Conservation (phyloP, 805 yeast genomes). For the Dipodascopsis tothii region DNA sequence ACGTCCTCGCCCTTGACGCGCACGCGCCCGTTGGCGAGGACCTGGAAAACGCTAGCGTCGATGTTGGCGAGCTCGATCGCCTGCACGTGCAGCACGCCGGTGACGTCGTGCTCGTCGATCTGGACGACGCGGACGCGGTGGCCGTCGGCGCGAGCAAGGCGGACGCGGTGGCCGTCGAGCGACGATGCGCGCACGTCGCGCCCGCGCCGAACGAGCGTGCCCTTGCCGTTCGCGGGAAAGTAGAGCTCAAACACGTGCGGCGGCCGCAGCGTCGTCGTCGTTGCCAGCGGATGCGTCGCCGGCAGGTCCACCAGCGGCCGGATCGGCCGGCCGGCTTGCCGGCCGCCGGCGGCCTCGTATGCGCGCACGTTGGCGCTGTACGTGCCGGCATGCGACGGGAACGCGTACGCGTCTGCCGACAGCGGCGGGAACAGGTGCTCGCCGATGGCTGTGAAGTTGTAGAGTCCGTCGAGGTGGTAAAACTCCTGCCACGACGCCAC, state of each 20-base stretch:
- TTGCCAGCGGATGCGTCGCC: constrained; percentile 16
- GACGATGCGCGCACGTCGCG: constrained; percentile 14
- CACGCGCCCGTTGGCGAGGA: constrained; percentile 14
- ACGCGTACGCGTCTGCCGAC: neutral
- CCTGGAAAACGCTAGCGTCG: constrained; percentile 2
- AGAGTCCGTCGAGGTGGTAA: constrained; percentile 25
- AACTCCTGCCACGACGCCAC: constrained; percentile 32
- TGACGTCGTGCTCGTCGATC: constrained; percentile 15
- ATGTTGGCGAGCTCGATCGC: constrained; percentile 2
- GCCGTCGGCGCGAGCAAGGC: constrained; percentile 6
- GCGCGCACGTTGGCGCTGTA: constrained; percentile 7
- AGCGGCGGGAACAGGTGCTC: constrained; percentile 10
- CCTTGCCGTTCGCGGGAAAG: constrained; percentile 14
- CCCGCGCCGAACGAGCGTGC: constrained; percentile 8
- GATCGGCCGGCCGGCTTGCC: neutral
- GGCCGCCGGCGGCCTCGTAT: neutral
- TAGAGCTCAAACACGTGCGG: constrained; percentile 11
- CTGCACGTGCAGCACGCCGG: constrained; percentile 14
- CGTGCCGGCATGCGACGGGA: constrained; percentile 10
- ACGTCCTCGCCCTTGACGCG: constrained; percentile 16
- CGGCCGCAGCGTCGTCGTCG: constrained; percentile 12
- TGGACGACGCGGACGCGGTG: constrained; percentile 6
- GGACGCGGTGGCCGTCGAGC: constrained; percentile 21
- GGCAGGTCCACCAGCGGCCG: constrained; percentile 17
- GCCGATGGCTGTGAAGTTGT: constrained; percentile 15